Evolutionary conservation across 805 yeast species (phyloP), one percentile per base, ranked within the genome.

Genomic region (Suhomyces prunicola): DNA sequence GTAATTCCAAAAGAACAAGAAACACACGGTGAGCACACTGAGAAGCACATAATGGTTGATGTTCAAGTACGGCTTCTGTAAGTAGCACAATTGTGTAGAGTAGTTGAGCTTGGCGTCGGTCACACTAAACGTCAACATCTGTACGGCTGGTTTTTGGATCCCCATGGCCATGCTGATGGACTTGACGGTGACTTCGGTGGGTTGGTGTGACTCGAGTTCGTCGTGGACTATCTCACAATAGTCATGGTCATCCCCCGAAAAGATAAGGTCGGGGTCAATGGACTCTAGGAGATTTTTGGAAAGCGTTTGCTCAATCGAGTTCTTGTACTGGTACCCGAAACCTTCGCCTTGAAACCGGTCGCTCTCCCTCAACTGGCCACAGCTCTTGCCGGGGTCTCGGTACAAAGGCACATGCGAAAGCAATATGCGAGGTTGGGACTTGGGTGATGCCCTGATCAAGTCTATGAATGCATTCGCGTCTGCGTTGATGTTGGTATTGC

Each of bases 81-180:
- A 60, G 61, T 74, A 75, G 60, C 84, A 80, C 24, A 78, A 62
- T 19, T 68, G 60, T 17, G 80, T 76, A n/a, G 62, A 59, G 59
- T 71, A 77, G 33, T 50, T 31, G 40, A 67, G 55, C 13, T 50
- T 22, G 6, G 51, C 46, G 7, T 41, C 49, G 5, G 27, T 8
- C 12, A 26, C 50, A 2, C 53, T 41, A 52, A 60, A 66, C 1
- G 76, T 60, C 13, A 76, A 60, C 35, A 76, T 57, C 54, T 76
- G 80, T 7, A 75, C 73, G 1, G 78, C 79, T 2, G 80, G 80
- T 50, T 77, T 75, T 49, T 75, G 69, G 23, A 94, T 84, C 0
- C 98, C 98, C 86, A 89, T 89, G 29, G 97, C 92, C 96, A 94
- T 88, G 12, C 97, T 87, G 50, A 87, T 83, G 4, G 96, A 84